These are phyloP conservation scores for Ophiobolus disseminans DNA, from an alignment of 2,329 filamentous ascomycete genomes.

Conservation along the genomic window DNA sequence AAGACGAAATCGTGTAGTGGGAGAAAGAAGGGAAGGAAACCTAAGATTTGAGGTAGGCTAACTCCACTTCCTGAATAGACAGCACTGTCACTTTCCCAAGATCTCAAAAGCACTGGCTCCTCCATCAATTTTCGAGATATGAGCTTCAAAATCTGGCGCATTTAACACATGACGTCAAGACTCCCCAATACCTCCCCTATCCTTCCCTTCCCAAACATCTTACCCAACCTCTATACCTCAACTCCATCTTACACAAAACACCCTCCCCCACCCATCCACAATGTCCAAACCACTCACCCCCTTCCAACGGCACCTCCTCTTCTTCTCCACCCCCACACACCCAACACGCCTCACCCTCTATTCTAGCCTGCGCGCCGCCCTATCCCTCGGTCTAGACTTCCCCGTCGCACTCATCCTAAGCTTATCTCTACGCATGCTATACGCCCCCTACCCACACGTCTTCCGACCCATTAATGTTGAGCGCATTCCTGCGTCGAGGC, in stretches of 20 bases:
- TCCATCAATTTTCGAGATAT: too few species aligned
- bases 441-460: constrained; percentile 24
- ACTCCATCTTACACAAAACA: not conserved
- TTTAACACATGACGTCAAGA: constrained; percentile 1
- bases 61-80: too few species aligned
- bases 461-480: constrained; percentile 24
- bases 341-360: constrained; percentile 27
- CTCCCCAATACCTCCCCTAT: not conserved
- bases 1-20: not conserved
- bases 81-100: too few species aligned
- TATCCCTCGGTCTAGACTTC: constrained; percentile 28
- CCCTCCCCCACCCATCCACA: not conserved
- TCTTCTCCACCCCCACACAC: constrained; percentile 30
- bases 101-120: too few species aligned
- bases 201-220: not conserved
- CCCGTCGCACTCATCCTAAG: constrained; percentile 28
- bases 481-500: constrained; percentile 20
- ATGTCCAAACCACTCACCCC: constrained; percentile 27
- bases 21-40: too few species aligned
- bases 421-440: constrained; percentile 25
- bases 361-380: constrained; percentile 24
- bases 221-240: not conserved
- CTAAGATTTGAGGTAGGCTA: too few species aligned
- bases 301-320: constrained; percentile 29
- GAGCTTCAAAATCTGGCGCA: too few species aligned